phyloP scores from a whole-genome alignment of 495 filamentous ascomycete species.

The Talaromyces borbonicus region DNA sequence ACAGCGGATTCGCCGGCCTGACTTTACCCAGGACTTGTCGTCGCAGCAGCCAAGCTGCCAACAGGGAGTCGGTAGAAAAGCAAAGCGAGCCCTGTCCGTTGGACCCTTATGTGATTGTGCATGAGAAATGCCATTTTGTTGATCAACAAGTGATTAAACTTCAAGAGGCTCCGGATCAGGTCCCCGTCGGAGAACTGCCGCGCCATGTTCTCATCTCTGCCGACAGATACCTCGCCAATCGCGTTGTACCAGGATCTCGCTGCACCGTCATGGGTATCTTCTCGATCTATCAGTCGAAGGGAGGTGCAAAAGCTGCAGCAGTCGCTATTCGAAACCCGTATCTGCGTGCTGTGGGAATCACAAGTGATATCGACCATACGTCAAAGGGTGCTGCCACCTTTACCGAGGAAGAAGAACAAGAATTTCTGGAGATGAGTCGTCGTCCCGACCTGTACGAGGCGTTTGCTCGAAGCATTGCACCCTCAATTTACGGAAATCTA shows the following conservation, averaged over 20 bases:
- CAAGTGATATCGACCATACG: constrained; percentile 80
- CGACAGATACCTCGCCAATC: constrained; percentile 91
- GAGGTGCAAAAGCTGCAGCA: constrained; percentile 71
- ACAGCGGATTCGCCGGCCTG: constrained; percentile 78
- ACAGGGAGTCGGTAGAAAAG: constrained; percentile 47
- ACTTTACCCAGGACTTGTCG: constrained; percentile 72
- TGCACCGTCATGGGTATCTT: constrained; percentile 97
- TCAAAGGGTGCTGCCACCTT: constrained; percentile 79
- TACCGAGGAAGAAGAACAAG: constrained; percentile 93
- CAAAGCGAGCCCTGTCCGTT: constrained; percentile 67
- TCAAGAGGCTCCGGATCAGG: constrained; percentile 96
- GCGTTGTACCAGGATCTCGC: constrained; percentile 88
- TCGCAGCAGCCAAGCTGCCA: constrained; percentile 44
- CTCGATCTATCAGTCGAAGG: constrained; percentile 91
- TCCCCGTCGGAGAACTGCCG: constrained; percentile 93
- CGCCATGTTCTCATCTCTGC: constrained; percentile 91
- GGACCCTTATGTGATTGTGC: constrained; percentile 90
- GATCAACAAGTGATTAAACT: constrained; percentile 98
- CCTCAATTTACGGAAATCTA: constrained; percentile 90
- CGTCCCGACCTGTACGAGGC: constrained; percentile 84
- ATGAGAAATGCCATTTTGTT: constrained; percentile 91
- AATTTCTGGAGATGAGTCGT: constrained; percentile 88
- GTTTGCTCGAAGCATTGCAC: constrained; percentile 87
- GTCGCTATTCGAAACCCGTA: constrained; percentile 96
- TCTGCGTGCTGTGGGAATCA: constrained; percentile 87